Base-by-base conservation (phyloP, 257 asterid species). In the Solanum peruvianum region DNA sequence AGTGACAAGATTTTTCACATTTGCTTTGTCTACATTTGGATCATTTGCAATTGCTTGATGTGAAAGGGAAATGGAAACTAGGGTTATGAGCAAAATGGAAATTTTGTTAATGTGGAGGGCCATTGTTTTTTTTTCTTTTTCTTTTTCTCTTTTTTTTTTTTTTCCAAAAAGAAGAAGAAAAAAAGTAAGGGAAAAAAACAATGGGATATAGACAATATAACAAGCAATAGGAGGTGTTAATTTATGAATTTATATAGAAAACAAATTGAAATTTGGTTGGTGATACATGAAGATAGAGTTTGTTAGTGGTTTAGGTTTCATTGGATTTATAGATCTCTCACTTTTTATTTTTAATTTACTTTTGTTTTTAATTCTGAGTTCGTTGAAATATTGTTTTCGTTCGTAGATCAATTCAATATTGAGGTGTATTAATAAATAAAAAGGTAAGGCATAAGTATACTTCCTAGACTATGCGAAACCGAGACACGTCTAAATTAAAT, bases 391-490 rank as follows among this genome's bases (percentile, higher is more conserved):
- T 23, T 60, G 1, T 62, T 62, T 62, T 62, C 1, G 0, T 7
- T 23, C 29, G 0, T 23, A 62, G 31, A 7, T 62, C 69, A 62
- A 23, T 62, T 62, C 15, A 62, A 2, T 3, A 62, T 62, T 11
- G 7, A 62, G 29, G 1, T 23, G 14, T 62, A 62, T 62, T 62
- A 23, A 2, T 2, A 56, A 56, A 49, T 6, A 49, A 47, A 47
- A 0, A 14, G 20, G 15, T 44, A 14, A 47, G 58, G 58, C 21
- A 49, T 21, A 1, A 49, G 60, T 5, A 49, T 49, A 49, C 0
- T 0, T 1, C 23, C 23, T 6, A 52, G 4, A 52, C 23, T 2
- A 52, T 52, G 23, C 4, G 1, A 58, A 58, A 58, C 2, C 0
- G 4, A 52, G 1, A 6, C 0, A 16, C 9, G 2, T 0, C 1